Evolutionary conservation across 495 filamentous ascomycete species (phyloP), one percentile per base, ranked within the genome.

Genomic region (Pyrenopolyporus hunteri): DNA sequence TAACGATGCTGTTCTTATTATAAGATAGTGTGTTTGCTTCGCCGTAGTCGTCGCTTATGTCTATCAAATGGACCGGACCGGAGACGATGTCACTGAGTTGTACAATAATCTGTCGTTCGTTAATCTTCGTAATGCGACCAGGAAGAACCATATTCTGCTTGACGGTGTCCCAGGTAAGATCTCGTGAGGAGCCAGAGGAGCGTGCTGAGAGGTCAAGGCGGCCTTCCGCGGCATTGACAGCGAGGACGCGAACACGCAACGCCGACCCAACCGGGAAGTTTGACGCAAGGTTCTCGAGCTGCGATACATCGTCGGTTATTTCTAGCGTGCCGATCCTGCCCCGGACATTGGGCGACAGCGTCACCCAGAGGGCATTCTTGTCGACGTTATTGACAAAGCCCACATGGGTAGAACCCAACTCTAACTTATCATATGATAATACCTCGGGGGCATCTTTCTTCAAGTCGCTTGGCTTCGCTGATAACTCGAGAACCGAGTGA

Each of bases 181-280:
- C 78, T 25, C 83, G 76, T 1, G 74, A 72, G 0, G 83, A 72
- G 28, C 70, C 68, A 11, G 81, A 66, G 28, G 85, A 80, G 52
- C 83, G 85, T 3, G 90, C 92, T 9, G 89, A 87, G 16, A 98
- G 84, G 73, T 97, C 91, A 52, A 98, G 83, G 44, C 85, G 87
- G 39, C 85, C 85, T 55, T 88, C 87, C 6, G 80, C 80, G n/a
- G 78, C 59, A 70, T 97, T 84, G n/a, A 96, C 86, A 11, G 77
- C 76, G 33, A 88, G 83, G 29, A 96, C 92, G 20, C 86, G 85
- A 11, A 89, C 89, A 68, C 83, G 85, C 36, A 98, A 72, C 3
- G 91, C 93, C 29, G 87, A 94, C 17, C 94, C 94, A 49, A 96
- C 73, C 1, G 94, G 93, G 75, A 94, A 98, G 71, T 88, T 89